Percentiles rank a stretch among this genome's conserved stretches.
Conservation (phyloP, 441 rosid species). For the Adansonia grandidieri region DNA sequence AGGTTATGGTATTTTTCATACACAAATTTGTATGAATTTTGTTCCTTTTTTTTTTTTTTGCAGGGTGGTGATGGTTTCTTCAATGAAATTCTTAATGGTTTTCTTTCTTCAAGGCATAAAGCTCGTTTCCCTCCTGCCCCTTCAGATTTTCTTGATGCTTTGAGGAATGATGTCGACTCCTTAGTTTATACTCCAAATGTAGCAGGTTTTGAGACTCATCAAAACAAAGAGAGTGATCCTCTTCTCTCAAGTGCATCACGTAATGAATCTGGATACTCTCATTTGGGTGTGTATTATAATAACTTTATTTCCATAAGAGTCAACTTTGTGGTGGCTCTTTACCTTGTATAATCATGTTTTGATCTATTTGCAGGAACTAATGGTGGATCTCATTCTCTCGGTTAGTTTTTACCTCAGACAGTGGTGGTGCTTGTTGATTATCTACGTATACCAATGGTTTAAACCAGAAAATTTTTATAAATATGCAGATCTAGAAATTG, state of each 20-base stretch:
- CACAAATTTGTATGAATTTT: background rate
- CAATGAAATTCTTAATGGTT: conserved; percentile 87
- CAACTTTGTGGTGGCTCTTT: conserved; percentile 24
- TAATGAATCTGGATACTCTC: conserved; percentile 40
- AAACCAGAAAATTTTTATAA: conserved; percentile 32
- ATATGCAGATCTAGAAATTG: conserved; percentile 46
- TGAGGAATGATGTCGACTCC: conserved; percentile 42
- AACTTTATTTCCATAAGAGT: conserved; percentile 28
- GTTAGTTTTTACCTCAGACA: conserved; percentile 39
- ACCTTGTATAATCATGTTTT: conserved; percentile 20
- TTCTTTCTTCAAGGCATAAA: conserved; percentile 78
- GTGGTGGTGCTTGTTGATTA: background rate
- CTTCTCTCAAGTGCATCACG: conserved; percentile 46
- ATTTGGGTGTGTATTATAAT: conserved; percentile 43
- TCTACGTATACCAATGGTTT: conserved; percentile 12
- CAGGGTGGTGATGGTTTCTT: conserved; percentile 99
- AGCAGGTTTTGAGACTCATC: conserved; percentile 43
- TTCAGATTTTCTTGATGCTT: conserved; percentile 51
- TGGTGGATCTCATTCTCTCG: conserved; percentile 42
- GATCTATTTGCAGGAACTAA: conserved; percentile 46
- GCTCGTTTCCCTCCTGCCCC: conserved; percentile 85
- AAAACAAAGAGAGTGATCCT: conserved; percentile 54
- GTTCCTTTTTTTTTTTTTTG: conserved; percentile 22
- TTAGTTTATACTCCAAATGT: conserved; percentile 41
- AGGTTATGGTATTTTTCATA: conserved; percentile 18